Conservation (phyloP, 176 grass and related monocot species). For the Aegilops umbellulata region DNA sequence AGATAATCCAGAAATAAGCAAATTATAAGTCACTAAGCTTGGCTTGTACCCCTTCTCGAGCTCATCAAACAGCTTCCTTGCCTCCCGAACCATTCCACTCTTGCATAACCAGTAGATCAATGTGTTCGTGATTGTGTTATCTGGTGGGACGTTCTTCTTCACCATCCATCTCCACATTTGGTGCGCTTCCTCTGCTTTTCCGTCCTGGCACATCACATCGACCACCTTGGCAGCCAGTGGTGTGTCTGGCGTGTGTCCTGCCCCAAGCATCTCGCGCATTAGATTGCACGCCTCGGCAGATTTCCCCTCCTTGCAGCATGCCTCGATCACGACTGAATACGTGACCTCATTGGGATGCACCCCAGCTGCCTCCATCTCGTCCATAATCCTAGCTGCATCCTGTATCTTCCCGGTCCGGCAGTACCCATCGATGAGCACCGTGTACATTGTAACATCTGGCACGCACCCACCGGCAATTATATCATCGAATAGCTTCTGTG, state of each 20-base stretch:
- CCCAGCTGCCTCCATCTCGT: constrained; percentile 61
- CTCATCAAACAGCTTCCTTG: constrained; percentile 63
- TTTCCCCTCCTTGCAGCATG: constrained; percentile 55
- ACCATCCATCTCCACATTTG: constrained; percentile 56
- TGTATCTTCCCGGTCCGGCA: constrained; percentile 33
- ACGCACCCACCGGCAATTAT: constrained; percentile 39
- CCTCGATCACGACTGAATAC: constrained; percentile 64
- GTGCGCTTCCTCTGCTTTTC: constrained; percentile 52
- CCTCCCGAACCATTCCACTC: constrained; percentile 58
- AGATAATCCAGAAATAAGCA: constrained; percentile 63
- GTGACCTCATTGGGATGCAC: constrained; percentile 64
- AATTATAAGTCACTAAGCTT: constrained; percentile 63
- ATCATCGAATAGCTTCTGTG: constrained; percentile 42
- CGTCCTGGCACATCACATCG: constrained; percentile 58
- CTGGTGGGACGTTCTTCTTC: constrained; percentile 66
- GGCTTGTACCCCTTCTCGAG: constrained; percentile 52
- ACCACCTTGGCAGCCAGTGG: constrained; percentile 66
- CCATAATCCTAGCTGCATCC: constrained; percentile 73
- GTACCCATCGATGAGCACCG: constrained; percentile 60
- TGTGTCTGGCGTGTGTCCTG: constrained; percentile 29
- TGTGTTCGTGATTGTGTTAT: constrained; percentile 47
- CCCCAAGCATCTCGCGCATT: constrained; percentile 58
- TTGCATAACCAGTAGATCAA: constrained; percentile 81
- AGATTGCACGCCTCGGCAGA: constrained; percentile 46
- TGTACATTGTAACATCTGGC: constrained; percentile 67